Base-by-base conservation (phyloP, 108 stramenopile genomes). In the Skeletonema menzelii region DNA sequence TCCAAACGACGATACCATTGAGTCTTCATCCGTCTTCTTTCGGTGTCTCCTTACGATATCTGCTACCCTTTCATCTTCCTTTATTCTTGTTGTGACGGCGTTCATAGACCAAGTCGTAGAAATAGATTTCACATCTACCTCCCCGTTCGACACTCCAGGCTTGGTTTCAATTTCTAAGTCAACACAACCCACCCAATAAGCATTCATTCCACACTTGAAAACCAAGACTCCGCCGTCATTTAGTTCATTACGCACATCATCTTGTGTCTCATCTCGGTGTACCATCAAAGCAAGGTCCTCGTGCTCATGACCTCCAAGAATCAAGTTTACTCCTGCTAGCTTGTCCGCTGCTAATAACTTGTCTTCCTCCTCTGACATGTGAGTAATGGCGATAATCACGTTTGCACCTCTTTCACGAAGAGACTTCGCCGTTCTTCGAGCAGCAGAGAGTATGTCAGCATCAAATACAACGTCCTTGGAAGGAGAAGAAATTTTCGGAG, bases 161-260 rank as follows among this genome's bases (percentile, higher is more conserved):
- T 10, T 53, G 1, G 2, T 1, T 53, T 26, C 34, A 14, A 80
- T 76, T 22, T 80, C 79, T 1, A 80, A 59, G 27, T 80, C 62
- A 44, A 80, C 79, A 30, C 42, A 56, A 8, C 80, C 80, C 7
- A 81, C 80, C 75, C 75, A 81, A 17, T 81, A 73, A 12, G 70
- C 65, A 38, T 81, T 81, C 73, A 77, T 76, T 6, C 80, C 80
- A 55, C 67, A 69, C 46, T 81, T 81, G 80, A 77, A 81, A 17
- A 81, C 57, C 14, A 81, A 59, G 0, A 72, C 59, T 11, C 77
- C 77, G 10, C 70, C 77, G n/a, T 71, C 56, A 61, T 78, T 71
- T n/a, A 15, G 34, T 27, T 68, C 28, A 24, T 58, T 28, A 31
- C 44, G 17, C 56, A n/a, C 56, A 31, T 46, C 66, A 11, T 61